Evolutionary conservation across 495 filamentous ascomycete genomes (phyloP), one percentile per base, ranked within the genome.

Genomic region (Jackrogersella multiformis): DNA sequence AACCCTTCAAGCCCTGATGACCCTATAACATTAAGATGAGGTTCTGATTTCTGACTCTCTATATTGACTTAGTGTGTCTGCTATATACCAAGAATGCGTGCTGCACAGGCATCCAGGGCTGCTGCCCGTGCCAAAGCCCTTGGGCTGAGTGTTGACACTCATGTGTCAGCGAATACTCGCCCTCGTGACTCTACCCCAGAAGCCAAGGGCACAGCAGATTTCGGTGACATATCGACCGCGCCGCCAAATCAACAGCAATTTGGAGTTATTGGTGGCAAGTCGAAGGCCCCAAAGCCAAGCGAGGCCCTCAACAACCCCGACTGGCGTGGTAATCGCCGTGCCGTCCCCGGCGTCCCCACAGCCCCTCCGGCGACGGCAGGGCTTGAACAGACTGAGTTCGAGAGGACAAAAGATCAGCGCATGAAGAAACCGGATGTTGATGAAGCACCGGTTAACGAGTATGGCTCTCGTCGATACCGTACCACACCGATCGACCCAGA

Each of bases 221-320:
- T 45, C 24, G 28, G 45, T 1, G 28, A 55, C 15, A 38, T 39
- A 28, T 34, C 24, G 5, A 46, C 60, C 1, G 60, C 60, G 2
- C 60, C 60, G 7, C n/a, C 60, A 5, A 42, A 20, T 5, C 38
- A 58, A n/a, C 20, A 34, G 2, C n/a, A 26, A 5, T 48, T 53
- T 36, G 54, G 41, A 1, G 20, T 2, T 6, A 12, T 28, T 1
- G 7, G 2, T 4, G 10, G 21, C 21, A 32, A 9, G 13, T 0
- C 38, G 4, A 21, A 24, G 9, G 10, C 30, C 6, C 13, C 41
- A 24, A 64, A 56, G 38, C 16, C 32, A 16, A 61, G 38, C 20
- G 44, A 65, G n/a, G 67, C 67, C 13, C 45, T 70, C 16, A 21
- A 16, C 36, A 65, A 55, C 51, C 20, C 42, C 4, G 53, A 70